phyloP scores from a whole-genome alignment of 257 asterid species.

The Solanum phureja region DNA sequence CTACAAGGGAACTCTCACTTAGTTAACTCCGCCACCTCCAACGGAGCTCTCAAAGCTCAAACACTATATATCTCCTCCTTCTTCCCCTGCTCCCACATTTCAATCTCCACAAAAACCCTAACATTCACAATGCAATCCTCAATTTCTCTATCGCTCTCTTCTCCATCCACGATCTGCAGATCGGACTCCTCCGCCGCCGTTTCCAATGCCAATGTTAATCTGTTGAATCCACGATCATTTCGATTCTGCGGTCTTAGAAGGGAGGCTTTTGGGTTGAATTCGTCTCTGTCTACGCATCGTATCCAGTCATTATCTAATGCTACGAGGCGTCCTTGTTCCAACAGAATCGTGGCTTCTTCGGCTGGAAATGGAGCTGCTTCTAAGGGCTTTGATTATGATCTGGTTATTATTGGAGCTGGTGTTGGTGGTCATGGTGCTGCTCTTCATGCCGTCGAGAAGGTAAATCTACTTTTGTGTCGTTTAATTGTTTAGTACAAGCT shows the following conservation, averaged over 20 bases:
- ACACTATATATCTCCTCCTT: constrained; percentile 6
- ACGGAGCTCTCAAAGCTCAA: constrained; percentile 57
- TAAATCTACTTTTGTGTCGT: background rate
- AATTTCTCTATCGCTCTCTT: constrained; percentile 46
- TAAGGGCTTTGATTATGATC: constrained; percentile 72
- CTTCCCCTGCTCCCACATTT: background rate
- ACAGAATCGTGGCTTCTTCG: constrained; percentile 36
- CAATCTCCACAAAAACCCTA: background rate
- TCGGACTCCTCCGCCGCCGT: constrained; percentile 17
- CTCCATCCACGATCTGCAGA: constrained; percentile 40
- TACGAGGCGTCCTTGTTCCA: constrained; percentile 4
- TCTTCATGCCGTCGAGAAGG: constrained; percentile 93
- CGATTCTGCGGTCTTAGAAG: constrained; percentile 79
- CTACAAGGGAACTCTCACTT: constrained; percentile 10
- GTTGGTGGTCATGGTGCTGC: constrained; percentile 99
- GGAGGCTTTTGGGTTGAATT: constrained; percentile 39
- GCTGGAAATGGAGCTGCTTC: constrained; percentile 46
- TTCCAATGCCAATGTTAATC: constrained; percentile 10
- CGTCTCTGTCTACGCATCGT: constrained; percentile 20
- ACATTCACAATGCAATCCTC: constrained; percentile 48
- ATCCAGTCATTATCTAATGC: constrained; percentile 10
- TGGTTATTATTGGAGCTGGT: constrained; percentile 93
- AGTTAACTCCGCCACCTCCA: constrained; percentile 63
- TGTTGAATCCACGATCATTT: constrained; percentile 43
- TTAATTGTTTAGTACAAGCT: background rate